A percentile compares a stretch with the other conserved stretches of the same genome.
Conservation (phyloP, 139 green algal species). For the Chlorella sp. region DNA sequence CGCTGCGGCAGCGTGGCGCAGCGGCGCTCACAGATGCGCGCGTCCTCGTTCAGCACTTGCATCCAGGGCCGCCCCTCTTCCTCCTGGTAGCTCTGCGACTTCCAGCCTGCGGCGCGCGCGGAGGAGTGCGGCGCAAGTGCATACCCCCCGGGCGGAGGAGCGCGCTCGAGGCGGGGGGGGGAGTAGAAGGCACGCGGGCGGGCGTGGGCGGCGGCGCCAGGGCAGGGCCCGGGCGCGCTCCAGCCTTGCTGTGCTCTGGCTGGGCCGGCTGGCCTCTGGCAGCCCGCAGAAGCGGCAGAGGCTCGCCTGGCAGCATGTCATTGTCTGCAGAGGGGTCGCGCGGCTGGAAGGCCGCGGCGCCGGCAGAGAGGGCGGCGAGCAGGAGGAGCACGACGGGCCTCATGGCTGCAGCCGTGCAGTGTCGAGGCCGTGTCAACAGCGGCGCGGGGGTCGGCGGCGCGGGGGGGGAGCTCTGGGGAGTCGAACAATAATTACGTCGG, state of each 20-base stretch:
- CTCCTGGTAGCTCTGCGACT: not conserved
- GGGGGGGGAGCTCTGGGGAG: too few species aligned
- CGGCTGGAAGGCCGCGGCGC: not conserved
- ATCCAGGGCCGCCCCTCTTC: slow-evolving; percentile 1
- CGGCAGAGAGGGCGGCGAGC: not conserved
- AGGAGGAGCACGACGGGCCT: too few species aligned
- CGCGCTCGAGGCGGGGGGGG: not conserved
- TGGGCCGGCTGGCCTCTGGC: not conserved
- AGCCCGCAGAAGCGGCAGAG: not conserved
- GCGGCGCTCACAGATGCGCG: slow-evolving; percentile 24
- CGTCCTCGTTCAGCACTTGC: slow-evolving; percentile 31
- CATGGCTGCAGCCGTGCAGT: too few species aligned
- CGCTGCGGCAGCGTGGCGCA: not conserved
- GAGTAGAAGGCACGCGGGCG: not conserved
- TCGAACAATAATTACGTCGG: too few species aligned
- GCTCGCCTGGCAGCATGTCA: slow-evolving; percentile 14
- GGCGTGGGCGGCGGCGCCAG: not conserved
- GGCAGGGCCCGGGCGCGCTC: not conserved
- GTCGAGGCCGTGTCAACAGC: too few species aligned
- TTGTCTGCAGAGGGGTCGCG: not conserved
- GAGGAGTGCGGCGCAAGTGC: not conserved
- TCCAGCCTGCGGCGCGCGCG: not conserved
- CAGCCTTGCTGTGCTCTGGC: too few species aligned
- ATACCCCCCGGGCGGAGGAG: not conserved
- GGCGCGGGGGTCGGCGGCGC: too few species aligned